phyloP scores from a whole-genome alignment of 805 yeast genomes.

The Monosporozyma aquatica region DNA sequence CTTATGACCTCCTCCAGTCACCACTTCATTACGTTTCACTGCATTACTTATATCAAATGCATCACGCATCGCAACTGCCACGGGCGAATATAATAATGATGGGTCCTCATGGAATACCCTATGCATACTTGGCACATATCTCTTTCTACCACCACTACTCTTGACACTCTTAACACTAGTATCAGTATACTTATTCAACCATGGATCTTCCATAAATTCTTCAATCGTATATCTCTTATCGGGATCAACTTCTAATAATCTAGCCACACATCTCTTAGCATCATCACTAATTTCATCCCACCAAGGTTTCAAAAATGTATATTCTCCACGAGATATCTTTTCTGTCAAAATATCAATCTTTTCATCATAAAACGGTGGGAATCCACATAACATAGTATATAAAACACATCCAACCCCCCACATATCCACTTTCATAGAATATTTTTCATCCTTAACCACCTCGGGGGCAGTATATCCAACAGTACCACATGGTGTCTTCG shows the following conservation, averaged over 20 bases:
- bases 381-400: constrained; percentile 89
- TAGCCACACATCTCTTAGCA: constrained; percentile 60
- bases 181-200: constrained; percentile 40
- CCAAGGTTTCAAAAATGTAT: constrained; percentile 73
- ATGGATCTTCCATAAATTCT: constrained; percentile 61
- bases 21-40: constrained; percentile 72
- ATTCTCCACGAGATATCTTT: constrained; percentile 65
- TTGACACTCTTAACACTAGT: too few relatives aligned
- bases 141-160: too few relatives aligned
- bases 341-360: constrained; percentile 55
- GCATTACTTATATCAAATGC: constrained; percentile 84
- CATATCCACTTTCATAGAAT: constrained; percentile 93
- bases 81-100: constrained; percentile 46
- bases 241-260: constrained; percentile 63
- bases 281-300: constrained; percentile 74
- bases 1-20: too few relatives aligned
- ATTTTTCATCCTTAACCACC: constrained; percentile 86
- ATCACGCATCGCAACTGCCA: constrained; percentile 73
- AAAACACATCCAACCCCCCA: constrained; percentile 98
- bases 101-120: too few relatives aligned
- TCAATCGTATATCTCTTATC: constrained; percentile 56
- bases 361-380: constrained; percentile 89
- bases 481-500: constrained; percentile 97
- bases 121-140: too few relatives aligned
- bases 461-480: constrained; percentile 99